Conservation (phyloP, 2,329 filamentous ascomycete species). For the Colletotrichum tabaci region DNA sequence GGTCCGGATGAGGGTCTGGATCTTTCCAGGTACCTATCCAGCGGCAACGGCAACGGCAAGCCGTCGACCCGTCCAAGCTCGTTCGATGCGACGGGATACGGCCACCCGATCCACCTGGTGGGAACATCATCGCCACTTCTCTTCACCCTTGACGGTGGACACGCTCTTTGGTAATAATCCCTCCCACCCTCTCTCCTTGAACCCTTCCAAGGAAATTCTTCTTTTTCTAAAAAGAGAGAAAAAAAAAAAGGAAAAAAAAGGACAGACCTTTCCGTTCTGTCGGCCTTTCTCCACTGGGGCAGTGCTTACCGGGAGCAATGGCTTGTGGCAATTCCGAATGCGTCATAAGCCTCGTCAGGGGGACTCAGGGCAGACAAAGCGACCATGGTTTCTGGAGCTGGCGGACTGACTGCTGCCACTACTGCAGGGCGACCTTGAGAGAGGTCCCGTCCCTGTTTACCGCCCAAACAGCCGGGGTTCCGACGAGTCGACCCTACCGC, state of each 20-base stretch:
- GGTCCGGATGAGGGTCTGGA: conserved; percentile 13
- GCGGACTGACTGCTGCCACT: background rate
- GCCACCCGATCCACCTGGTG: conserved; percentile 30
- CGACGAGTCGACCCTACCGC: conserved; percentile 19
- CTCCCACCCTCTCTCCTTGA: background rate
- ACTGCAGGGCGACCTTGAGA: background rate
- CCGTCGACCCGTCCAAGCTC: conserved; percentile 9
- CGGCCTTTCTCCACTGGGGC: conserved; percentile 27
- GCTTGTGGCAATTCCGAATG: conserved; percentile 32
- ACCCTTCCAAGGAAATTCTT: conserved; percentile 7
- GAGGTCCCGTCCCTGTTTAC: background rate
- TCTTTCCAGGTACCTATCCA: conserved; percentile 18
- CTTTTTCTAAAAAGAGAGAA: background rate
- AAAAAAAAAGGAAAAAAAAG: no score
- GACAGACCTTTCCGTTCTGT: background rate
- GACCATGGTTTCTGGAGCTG: background rate
- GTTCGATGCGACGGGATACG: conserved; percentile 7
- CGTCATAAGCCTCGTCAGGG: conserved; percentile 38
- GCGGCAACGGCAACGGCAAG: conserved; percentile 7
- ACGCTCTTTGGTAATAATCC: background rate
- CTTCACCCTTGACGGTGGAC: background rate
- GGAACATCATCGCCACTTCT: conserved; percentile 32
- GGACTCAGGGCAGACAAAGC: conserved; percentile 19
- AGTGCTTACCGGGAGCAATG: conserved; percentile 22
- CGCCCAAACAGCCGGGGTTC: conserved; percentile 5